Conservation (phyloP, 768 basidiomycete genomes). For the Sistotremastrum niveocremeum region DNA sequence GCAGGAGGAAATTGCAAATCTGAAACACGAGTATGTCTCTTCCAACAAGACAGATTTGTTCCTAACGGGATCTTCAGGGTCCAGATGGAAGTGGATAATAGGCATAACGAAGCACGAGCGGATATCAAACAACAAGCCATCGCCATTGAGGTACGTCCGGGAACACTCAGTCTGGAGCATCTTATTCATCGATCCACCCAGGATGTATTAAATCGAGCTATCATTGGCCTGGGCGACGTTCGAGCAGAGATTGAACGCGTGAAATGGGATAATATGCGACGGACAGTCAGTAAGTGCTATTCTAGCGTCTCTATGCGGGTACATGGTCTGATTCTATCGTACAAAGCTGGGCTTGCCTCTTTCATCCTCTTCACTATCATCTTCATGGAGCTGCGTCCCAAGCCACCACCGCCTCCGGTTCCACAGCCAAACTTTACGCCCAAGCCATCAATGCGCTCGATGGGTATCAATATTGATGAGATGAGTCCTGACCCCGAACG, state of each 20-base stretch:
- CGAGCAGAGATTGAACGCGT: conserved; percentile 73
- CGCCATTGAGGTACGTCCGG: conserved; percentile 53
- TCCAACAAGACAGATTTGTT: background rate
- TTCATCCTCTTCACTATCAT: conserved; percentile 61
- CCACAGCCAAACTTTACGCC: background rate
- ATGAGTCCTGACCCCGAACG: too few relatives aligned
- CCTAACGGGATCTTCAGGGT: conserved; percentile 39
- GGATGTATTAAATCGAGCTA: conserved; percentile 64
- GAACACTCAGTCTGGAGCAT: background rate
- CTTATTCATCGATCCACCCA: conserved; percentile 14
- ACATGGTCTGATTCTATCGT: background rate
- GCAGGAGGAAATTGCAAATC: conserved; percentile 79
- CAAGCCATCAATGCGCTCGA: too few relatives aligned
- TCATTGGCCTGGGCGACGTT: conserved; percentile 63
- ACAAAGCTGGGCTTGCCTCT: conserved; percentile 43
- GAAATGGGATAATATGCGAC: conserved; percentile 82
- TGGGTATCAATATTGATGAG: too few relatives aligned
- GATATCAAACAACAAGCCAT: conserved; percentile 81
- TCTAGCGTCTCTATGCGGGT: background rate
- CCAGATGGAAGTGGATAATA: conserved; percentile 90
- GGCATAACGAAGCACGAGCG: conserved; percentile 80
- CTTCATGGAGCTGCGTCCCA: conserved; percentile 47
- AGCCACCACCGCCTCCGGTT: conserved; percentile 12
- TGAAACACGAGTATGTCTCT: conserved; percentile 80
- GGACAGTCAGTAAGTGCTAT: conserved; percentile 51